Evolutionary conservation across 2,329 filamentous ascomycete species (phyloP).

Genomic region (Colletotrichum neosansevieriae): DNA sequence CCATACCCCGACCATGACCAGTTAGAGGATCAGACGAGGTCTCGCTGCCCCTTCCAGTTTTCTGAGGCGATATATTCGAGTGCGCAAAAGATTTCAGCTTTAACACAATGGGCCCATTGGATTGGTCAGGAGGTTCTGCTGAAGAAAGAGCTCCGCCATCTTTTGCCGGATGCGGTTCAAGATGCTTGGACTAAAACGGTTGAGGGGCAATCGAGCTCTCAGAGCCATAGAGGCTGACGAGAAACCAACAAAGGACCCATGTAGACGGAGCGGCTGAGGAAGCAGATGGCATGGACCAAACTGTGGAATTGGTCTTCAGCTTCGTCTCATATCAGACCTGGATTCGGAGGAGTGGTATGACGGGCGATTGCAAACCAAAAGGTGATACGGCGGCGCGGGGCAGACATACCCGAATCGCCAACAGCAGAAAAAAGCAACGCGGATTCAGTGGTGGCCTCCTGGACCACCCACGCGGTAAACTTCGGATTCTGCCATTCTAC

Average conservation of each 20-base stretch:
- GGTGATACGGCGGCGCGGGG: constrained; percentile 15
- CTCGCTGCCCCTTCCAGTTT: neutral
- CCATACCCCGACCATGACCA: neutral
- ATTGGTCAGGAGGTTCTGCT: constrained; percentile 13
- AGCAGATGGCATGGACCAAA: constrained; percentile 4
- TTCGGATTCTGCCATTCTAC: neutral
- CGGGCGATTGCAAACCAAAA: constrained; percentile 13
- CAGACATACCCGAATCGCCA: constrained; percentile 2
- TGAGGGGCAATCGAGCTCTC: neutral
- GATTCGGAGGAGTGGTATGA: constrained; percentile 26
- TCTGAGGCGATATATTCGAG: neutral
- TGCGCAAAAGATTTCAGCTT: neutral
- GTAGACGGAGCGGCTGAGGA: constrained; percentile 8
- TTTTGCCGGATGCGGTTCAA: constrained; percentile 22
- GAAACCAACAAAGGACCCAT: constrained; percentile 18
- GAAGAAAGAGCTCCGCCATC: constrained; percentile 20
- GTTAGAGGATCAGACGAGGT: neutral
- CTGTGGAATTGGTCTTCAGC: constrained; percentile 10
- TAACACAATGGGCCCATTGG: constrained; percentile 4
- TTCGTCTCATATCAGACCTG: constrained; percentile 28
- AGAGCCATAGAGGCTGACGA: neutral
- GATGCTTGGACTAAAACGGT: constrained; percentile 8
- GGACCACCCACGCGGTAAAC: constrained; percentile 5
- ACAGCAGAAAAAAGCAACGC: constrained; percentile 7
- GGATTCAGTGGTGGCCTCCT: neutral